These are phyloP conservation scores for Trichosporon sp. DNA, from an alignment of 1,284 basidiomycete species.

Conservation along the genomic window DNA sequence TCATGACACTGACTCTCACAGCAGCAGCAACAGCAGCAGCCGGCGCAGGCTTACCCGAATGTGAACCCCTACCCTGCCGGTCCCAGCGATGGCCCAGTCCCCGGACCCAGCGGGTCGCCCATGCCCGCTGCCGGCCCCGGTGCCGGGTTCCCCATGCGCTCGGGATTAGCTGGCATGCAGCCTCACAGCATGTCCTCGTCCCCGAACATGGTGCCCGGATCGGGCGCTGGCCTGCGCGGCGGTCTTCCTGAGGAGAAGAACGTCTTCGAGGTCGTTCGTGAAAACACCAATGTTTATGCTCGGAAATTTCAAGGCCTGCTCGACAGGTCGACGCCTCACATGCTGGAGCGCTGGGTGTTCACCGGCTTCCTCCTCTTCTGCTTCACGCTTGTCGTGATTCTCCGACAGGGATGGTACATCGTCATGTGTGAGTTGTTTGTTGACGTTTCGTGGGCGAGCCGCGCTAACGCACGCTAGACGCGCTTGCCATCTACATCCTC, in stretches of 20 bases:
- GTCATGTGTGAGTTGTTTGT: conserved; percentile 33
- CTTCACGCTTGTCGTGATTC: conserved; percentile 80
- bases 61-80: conserved; percentile 20
- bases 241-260: conserved; percentile 45
- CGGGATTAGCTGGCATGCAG: conserved; percentile 43
- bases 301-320: conserved; percentile 66
- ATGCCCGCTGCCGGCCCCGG: conserved; percentile 40
- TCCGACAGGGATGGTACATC: conserved; percentile 94
- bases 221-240: conserved; percentile 31
- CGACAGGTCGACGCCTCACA: conserved; percentile 86
- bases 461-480: conserved; percentile 53
- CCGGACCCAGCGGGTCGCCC: conserved; percentile 3
- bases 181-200: conserved; percentile 35
- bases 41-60: conserved; percentile 19
- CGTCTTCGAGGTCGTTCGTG: conserved; percentile 44
- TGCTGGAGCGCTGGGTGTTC: conserved; percentile 80
- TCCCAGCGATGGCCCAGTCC: not conserved
- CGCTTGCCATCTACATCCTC: conserved; percentile 84
- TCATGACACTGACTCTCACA: not conserved
- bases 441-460: not conserved
- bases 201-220: conserved; percentile 30
- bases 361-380: conserved; percentile 66
- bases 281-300: conserved; percentile 44
- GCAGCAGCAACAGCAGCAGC: conserved; percentile 6
- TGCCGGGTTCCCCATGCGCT: conserved; percentile 45